Evolutionary conservation across 179 eudicot genomes (phyloP).

Genomic region (Carnegiea gigantea): DNA sequence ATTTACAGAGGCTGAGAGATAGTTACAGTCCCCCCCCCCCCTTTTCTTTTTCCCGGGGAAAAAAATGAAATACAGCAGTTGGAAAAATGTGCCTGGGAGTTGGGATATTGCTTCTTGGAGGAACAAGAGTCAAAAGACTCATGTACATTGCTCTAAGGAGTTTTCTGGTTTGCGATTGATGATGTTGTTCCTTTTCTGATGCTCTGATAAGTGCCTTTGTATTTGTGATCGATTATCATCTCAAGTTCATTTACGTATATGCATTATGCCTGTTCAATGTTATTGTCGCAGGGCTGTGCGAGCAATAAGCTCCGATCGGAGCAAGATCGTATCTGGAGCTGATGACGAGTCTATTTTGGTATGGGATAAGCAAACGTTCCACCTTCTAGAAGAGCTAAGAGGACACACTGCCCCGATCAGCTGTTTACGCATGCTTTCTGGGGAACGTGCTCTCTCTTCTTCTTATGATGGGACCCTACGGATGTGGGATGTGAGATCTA

Average conservation of each 20-base stretch:
- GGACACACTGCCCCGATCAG: slow-evolving; percentile 83
- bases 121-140: too few species aligned
- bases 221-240: not conserved
- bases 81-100: too few species aligned
- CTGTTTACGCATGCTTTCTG: slow-evolving; percentile 85
- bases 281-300: slow-evolving; percentile 58
- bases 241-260: not conserved
- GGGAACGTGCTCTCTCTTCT: slow-evolving; percentile 91
- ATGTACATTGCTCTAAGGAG: too few species aligned
- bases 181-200: too few species aligned
- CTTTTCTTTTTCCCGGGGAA: too few species aligned
- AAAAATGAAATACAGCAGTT: too few species aligned
- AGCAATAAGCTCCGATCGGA: slow-evolving; percentile 86
- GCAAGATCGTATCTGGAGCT: slow-evolving; percentile 88
- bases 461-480: slow-evolving; percentile 90
- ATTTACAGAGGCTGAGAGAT: too few species aligned
- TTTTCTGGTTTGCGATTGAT: too few species aligned
- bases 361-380: slow-evolving; percentile 92
- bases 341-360: slow-evolving; percentile 90
- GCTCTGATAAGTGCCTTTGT: too few species aligned
- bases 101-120: too few species aligned
- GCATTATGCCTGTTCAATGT: not conserved
- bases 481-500: slow-evolving; percentile 99
- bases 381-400: slow-evolving; percentile 88
- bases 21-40: too few species aligned